A percentile compares a stretch with the other conserved stretches of the same genome.
These are phyloP conservation scores for Puccinellia tenuiflora DNA, from an alignment of 176 grass and related monocot genomes.

Conservation along the genomic window DNA sequence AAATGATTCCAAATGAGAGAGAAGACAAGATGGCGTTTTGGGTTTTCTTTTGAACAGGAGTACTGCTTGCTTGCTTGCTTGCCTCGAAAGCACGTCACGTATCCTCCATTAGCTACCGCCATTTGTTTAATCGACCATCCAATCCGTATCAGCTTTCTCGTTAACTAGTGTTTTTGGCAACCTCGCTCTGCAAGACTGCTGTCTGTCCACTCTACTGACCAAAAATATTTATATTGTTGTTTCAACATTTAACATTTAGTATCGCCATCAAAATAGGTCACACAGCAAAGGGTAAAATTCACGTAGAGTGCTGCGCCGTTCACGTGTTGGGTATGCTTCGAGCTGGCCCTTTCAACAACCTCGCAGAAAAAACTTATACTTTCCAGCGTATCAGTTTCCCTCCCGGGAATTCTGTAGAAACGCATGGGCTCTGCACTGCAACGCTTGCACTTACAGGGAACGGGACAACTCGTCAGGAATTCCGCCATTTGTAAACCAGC, in stretches of 20 bases:
- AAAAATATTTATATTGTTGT: background rate
- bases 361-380: background rate
- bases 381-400: background rate
- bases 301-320: background rate
- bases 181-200: conserved; percentile 5
- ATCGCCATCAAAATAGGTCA: background rate
- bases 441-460: background rate
- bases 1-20: conserved; percentile 36
- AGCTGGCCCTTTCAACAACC: background rate
- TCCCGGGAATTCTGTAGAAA: background rate
- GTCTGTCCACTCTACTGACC: conserved; percentile 10
- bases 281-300: background rate
- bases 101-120: background rate
- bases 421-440: background rate
- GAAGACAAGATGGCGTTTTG: conserved; percentile 42
- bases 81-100: conserved; percentile 56
- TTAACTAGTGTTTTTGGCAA: conserved; percentile 16
- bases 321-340: background rate
- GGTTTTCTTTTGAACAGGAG: conserved; percentile 34
- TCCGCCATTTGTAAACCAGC: background rate
- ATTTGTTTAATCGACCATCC: background rate
- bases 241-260: background rate
- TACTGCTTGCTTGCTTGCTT: conserved; percentile 15
- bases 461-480: background rate
- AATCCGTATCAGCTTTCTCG: conserved; percentile 11